phyloP scores from a whole-genome alignment of 495 filamentous ascomycete genomes.

The Tuber umbilicatum region DNA sequence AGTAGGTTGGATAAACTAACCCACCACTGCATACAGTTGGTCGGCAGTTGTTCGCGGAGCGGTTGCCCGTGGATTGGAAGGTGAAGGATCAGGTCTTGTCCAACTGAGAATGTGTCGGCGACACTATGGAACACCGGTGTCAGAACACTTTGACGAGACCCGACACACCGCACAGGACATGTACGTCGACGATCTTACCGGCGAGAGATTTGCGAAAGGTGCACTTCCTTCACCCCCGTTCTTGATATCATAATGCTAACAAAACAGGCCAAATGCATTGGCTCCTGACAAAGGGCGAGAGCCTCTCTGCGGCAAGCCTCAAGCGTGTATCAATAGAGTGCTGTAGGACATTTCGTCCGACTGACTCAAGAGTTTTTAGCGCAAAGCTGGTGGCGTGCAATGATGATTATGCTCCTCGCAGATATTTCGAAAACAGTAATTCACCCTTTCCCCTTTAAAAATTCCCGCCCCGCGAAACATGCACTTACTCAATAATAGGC shows the following conservation, averaged over 20 bases:
- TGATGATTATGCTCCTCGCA: slow-evolving; percentile 1
- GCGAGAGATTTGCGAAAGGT: slow-evolving; percentile 14
- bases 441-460: background rate
- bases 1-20: background rate
- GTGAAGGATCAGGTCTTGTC: slow-evolving; percentile 18
- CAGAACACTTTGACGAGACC: background rate
- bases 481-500: background rate
- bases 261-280: slow-evolving; percentile 22
- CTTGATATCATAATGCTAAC: slow-evolving; percentile 2
- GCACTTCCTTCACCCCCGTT: slow-evolving; percentile 4
- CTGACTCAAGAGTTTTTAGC: background rate
- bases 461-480: background rate
- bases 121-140: slow-evolving; percentile 22
- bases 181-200: slow-evolving; percentile 3
- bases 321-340: slow-evolving; percentile 1
- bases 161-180: background rate
- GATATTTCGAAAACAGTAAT: background rate
- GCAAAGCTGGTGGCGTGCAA: slow-evolving; percentile 11
- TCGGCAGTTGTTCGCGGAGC: slow-evolving; percentile 38
- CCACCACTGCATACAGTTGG: slow-evolving; percentile 20
- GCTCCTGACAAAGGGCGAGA: slow-evolving; percentile 28
- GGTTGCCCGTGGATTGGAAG: slow-evolving; percentile 32
- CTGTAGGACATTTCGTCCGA: background rate
- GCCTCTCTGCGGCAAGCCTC: slow-evolving; percentile 17
- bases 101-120: slow-evolving; percentile 30